Base-by-base conservation (phyloP, 371 early-diverging fungal genomes). In the Batrachochytrium dendrobatidis region DNA sequence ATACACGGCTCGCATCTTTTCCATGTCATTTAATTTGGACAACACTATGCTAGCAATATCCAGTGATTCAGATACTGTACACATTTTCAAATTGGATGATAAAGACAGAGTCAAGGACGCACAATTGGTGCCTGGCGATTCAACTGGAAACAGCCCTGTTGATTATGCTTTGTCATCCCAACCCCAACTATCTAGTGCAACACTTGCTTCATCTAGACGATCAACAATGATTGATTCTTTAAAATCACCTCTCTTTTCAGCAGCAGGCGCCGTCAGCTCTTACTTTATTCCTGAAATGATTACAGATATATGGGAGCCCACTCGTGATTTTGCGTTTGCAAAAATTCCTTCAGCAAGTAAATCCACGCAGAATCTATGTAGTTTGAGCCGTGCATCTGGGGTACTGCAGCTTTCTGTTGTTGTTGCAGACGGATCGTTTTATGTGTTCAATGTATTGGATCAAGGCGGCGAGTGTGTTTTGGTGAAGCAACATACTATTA, bases 61-160 rank as follows among this genome's bases (percentile, higher is more conserved):
- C 0, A 86, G 87, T 58, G 95, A 91, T 57, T 88, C 94, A 0
- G 95, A 96, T 52, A 97, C 98, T 0, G 90, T 97, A n/a, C 98
- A 97, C 64, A 88, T 97, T n/a, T 97, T 90, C 74, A 86, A 86
- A 55, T 63, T 95, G 22, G 67, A 70, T n/a, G 46, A 48, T 25
- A 18, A 45, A 6, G 51, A 51, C 12, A 39, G 10, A 5, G 43
- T 20, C 8, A 25, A 64, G 53, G 35, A n/a, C 44, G 46, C 61
- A 45, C 6, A 55, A 29, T 24, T 52, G 24, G 22, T 32, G 46
- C 20, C 34, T 8, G 20, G 39, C 12, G n/a, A 39, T n/a, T 15
- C 39, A 39, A 39, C 12, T n/a, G 39, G 39, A 12, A 39, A 39
- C 39, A n/a, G 39, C 39, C 15, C 39, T 39, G 39, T n/a, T n/a